Conservation (phyloP, 1,284 basidiomycete species). For the Moesziomyces sp. region DNA sequence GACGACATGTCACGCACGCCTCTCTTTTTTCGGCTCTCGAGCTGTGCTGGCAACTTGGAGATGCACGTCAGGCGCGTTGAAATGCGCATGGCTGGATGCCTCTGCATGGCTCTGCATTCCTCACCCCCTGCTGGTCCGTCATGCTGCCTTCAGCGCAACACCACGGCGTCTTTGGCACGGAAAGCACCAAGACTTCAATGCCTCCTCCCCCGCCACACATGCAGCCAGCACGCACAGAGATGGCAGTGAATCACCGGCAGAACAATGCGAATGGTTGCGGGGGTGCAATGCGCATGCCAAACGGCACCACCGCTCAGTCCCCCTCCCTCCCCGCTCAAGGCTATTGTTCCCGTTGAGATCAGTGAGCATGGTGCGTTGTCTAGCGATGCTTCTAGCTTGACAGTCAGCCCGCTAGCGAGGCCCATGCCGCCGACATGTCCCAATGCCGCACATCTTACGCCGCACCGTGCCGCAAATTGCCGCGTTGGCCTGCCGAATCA, state of each 20-base stretch:
- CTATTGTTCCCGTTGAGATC: too few species aligned
- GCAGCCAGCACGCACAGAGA: too few species aligned
- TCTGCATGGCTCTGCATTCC: slow-evolving; percentile 6
- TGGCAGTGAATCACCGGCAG: background rate
- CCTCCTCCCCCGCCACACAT: too few species aligned
- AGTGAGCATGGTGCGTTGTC: background rate
- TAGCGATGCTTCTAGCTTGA: background rate
- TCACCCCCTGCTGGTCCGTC: slow-evolving; percentile 14
- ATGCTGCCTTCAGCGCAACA: background rate
- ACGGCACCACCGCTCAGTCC: slow-evolving; percentile 4
- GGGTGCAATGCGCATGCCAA: background rate
- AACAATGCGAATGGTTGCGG: background rate
- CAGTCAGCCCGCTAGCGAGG: background rate
- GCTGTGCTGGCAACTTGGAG: background rate
- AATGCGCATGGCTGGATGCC: slow-evolving; percentile 6
- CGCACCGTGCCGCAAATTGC: background rate
- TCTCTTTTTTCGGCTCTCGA: background rate
- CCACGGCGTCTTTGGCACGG: background rate
- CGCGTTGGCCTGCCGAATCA: too few species aligned
- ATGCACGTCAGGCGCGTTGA: slow-evolving; percentile 17
- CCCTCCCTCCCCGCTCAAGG: background rate
- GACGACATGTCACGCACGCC: slow-evolving; percentile 23
- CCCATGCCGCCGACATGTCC: slow-evolving; percentile 34
- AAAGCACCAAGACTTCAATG: too few species aligned
- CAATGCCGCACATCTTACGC: slow-evolving; percentile 16